Evolutionary conservation across 2,329 filamentous ascomycete species (phyloP), one percentile per base, ranked within the genome.

Genomic region (Chaetomium globosum): DNA sequence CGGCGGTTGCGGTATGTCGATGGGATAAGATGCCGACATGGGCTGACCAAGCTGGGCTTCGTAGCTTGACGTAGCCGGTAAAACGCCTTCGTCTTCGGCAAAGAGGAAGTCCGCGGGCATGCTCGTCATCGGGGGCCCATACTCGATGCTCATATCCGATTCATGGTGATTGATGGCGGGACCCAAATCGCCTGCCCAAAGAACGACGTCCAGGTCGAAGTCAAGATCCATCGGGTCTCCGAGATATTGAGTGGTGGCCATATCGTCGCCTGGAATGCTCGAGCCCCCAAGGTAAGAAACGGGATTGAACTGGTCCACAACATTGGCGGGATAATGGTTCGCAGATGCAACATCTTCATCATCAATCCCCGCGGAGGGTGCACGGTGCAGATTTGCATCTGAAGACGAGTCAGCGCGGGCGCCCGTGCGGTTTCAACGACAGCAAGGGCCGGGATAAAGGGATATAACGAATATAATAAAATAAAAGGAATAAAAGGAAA

Each of bases 221-320:
- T 75, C 73, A 13, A 74, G 59, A 21, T 75, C 73, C 73, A 74
- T 75, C 1, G 71, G 62, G 28, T 74, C 73, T 7, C 58, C 64
- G 19, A 64, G n/a, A 6, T 54, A 7, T 13, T 64, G 65, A 2
- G 58, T 28, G 6, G 31, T 54, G 21, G 39, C 48, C 13, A 21
- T 48, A 52, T 54, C 49, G 2, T 61, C 58, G 26, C 48, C 48
- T 9, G 28, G 2, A 8, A 10, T 30, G 19, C 51, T 13, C 9
- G 28, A 19, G 2, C 55, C 9, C 23, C 49, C 49, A 30, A 39
- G 19, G 23, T 54, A 54, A 4, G 59, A 2, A 16, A 4, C 21
- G 4, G 28, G 0, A 10, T 28, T 28, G 28, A 64, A 52, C 9
- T 31, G 26, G 8, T 30, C 54, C 19, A 26, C 43, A 1, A 49